phyloP scores from a whole-genome alignment of 2,329 filamentous ascomycete species.

The Ceratocystis cacaofunesta region DNA sequence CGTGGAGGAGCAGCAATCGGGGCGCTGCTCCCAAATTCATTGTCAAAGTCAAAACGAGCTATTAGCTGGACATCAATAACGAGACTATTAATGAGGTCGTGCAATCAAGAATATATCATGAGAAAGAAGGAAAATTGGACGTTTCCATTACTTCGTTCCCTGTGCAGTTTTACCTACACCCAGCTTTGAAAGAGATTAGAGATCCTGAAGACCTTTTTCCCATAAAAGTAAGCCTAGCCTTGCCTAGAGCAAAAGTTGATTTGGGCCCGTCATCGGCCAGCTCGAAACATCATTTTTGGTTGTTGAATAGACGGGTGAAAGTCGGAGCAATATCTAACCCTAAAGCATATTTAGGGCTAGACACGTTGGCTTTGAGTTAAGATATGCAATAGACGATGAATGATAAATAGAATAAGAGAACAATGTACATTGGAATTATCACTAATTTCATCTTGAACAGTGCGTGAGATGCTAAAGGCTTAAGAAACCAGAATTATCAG shows the following conservation, averaged over 20 bases:
- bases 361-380: too few species aligned
- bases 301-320: background rate
- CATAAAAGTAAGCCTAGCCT: background rate
- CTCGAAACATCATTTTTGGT: background rate
- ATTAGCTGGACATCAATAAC: constrained; percentile 7
- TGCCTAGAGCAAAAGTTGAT: background rate
- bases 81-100: background rate
- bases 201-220: background rate
- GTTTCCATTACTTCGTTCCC: background rate
- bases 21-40: constrained; percentile 38
- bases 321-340: background rate
- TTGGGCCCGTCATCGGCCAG: background rate
- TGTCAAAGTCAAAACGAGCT: constrained; percentile 22
- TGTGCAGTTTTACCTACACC: background rate
- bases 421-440: background rate
- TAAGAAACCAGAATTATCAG: background rate
- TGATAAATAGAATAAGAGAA: too few species aligned
- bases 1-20: constrained; percentile 32
- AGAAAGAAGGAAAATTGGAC: background rate
- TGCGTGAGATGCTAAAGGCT: background rate
- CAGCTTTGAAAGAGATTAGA: background rate
- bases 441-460: background rate
- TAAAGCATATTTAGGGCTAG: background rate
- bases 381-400: too few species aligned
- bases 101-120: background rate